Conservation (phyloP, 2,329 filamentous ascomycete species). For the Phyllosticta capitalensis region DNA sequence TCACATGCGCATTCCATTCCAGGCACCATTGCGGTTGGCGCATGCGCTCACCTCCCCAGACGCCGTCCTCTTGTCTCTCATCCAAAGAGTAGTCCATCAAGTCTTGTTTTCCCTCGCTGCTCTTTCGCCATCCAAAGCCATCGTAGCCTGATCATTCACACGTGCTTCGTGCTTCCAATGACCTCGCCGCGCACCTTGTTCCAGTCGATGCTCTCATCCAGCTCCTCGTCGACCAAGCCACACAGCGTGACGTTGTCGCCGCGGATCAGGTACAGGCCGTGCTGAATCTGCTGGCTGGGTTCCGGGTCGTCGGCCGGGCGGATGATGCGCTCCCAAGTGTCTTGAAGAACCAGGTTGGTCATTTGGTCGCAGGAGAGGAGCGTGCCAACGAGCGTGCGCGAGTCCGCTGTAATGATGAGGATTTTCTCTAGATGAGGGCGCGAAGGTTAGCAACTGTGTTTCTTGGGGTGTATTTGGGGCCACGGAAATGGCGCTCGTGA, state of each 20-base stretch:
- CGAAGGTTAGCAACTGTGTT: not conserved
- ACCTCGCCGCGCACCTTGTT: slow-evolving; percentile 74
- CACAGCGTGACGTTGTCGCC: slow-evolving; percentile 92
- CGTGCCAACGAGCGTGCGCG: slow-evolving; percentile 65
- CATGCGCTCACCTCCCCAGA: not conserved
- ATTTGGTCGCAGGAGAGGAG: slow-evolving; percentile 81
- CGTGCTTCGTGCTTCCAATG: slow-evolving; percentile 77
- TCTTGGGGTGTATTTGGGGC: not conserved
- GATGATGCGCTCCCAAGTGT: slow-evolving; percentile 84
- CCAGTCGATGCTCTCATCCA: slow-evolving; percentile 92
- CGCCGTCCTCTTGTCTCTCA: not conserved
- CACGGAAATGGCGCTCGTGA: no score
- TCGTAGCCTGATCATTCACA: not conserved
- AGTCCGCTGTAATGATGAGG: slow-evolving; percentile 83
- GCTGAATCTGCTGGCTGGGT: slow-evolving; percentile 66
- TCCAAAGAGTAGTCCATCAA: not conserved
- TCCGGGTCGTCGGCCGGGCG: slow-evolving; percentile 75
- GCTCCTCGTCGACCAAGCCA: slow-evolving; percentile 77
- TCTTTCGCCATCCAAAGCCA: not conserved
- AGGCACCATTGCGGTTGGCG: not conserved
- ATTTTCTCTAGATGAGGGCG: slow-evolving; percentile 62
- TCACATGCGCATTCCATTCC: not conserved
- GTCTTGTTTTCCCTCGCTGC: not conserved
- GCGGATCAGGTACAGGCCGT: slow-evolving; percentile 84
- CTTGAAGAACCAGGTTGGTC: slow-evolving; percentile 81